Evolutionary conservation across 192 early-diverging fungal species (phyloP), one percentile per base, ranked within the genome.

Genomic region (Backusella luteola): DNA sequence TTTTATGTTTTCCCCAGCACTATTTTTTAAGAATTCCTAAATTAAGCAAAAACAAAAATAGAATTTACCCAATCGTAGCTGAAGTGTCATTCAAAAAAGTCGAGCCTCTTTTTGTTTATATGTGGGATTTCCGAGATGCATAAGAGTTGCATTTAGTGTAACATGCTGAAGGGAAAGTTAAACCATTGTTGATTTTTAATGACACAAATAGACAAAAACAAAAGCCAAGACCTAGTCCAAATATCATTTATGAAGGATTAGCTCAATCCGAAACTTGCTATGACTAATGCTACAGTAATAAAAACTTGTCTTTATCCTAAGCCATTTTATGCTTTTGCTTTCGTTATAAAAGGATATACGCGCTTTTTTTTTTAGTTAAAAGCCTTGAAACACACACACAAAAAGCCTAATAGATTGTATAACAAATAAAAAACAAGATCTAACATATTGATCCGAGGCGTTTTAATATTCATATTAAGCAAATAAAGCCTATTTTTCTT

Each of bases 121-220:
- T 63, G 26, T 63, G 26, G 56, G 56, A 63, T 29, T 63, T 63
- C 56, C 56, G 56, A 29, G 56, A 63, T 63, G 21, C 56, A 63
- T 26, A 63, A 63, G 0, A 14, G 56, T 63, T 63, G 56, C 56
- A 63, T 63, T 29, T 29, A 63, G 56, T 63, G 56, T 63, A 63
- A 63, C 56, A 63, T 12, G 3, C 2, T 63, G 23, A 63, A 63
- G 11, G 26, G 26, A 63, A 63, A 63, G 56, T 29, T 63, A 12
- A 63, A 63, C 56, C 26, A 63, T 63, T 63, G 56, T 63, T 63
- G 56, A 63, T 63, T 63, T 63, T 63, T 63, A 63, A 63, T 63
- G 56, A 63, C 56, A 63, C 56, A 63, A 63, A 63, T 23, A 63
- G 23, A 63, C 23, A 29, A 63, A 63, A 23, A 63, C 11, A 63